Evolutionary conservation across 768 basidiomycete species (phyloP).

Genomic region (Collybia sordida): DNA sequence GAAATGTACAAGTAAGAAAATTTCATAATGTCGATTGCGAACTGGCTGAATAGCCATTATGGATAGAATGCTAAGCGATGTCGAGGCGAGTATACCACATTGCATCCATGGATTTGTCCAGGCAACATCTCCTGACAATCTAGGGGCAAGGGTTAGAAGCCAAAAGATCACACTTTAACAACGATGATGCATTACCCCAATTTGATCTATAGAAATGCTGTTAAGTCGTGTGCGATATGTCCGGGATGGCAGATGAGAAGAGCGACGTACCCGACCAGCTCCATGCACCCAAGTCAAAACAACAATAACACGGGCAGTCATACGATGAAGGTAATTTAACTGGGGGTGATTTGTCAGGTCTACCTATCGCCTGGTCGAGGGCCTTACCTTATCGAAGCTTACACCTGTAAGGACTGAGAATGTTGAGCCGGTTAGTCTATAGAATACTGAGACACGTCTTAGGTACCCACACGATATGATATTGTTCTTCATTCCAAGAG

Average conservation of each 20-base stretch:
- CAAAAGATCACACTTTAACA: neutral
- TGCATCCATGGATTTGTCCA: conserved; percentile 27
- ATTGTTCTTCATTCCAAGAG: conserved; percentile 41
- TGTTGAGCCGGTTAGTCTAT: neutral
- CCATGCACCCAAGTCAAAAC: conserved; percentile 51
- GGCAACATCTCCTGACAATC: conserved; percentile 1
- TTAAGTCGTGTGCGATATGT: neutral
- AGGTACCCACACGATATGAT: conserved; percentile 32
- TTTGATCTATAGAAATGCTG: conserved; percentile 10
- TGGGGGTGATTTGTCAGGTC: conserved; percentile 15
- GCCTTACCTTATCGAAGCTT: conserved; percentile 39
- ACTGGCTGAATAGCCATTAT: conserved; percentile 50
- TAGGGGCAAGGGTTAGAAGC: too few species aligned
- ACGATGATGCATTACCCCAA: conserved; percentile 8
- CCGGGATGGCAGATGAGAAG: neutral
- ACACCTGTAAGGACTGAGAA: conserved; percentile 49
- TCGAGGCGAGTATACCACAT: conserved; percentile 35
- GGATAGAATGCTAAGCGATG: conserved; percentile 39
- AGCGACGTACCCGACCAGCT: conserved; percentile 36
- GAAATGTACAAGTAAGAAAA: conserved; percentile 52
- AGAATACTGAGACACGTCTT: neutral
- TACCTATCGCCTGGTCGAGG: neutral
- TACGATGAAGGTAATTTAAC: conserved; percentile 47
- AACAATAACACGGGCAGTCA: conserved; percentile 44
- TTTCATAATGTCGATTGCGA: conserved; percentile 46